These are phyloP conservation scores for Verticillium tricorpus DNA, from an alignment of 2,329 filamentous ascomycete genomes.

Conservation along the genomic window DNA sequence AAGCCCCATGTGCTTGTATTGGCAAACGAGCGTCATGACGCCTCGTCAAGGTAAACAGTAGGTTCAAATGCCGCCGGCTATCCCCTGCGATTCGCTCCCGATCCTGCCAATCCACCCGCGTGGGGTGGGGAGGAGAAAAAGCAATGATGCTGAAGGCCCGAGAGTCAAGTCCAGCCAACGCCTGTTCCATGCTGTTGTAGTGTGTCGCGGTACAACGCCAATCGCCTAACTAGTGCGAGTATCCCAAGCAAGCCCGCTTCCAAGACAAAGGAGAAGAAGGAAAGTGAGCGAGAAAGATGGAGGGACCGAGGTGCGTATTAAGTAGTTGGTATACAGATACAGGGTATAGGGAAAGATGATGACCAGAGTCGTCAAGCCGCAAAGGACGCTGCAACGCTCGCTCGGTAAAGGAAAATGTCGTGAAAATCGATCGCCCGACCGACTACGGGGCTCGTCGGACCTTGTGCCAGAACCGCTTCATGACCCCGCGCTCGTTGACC, in stretches of 20 bases:
- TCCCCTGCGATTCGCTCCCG: not conserved
- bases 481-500: slow-evolving; percentile 47
- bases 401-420: not conserved
- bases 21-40: not conserved
- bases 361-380: not conserved
- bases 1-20: not conserved
- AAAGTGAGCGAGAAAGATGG: not conserved
- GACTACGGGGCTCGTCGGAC: slow-evolving; percentile 40
- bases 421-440: not conserved
- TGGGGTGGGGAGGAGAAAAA: not conserved
- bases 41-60: not conserved
- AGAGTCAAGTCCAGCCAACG: not conserved
- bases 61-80: not conserved
- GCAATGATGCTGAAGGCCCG: not conserved
- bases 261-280: not conserved
- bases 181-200: not conserved
- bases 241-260: not conserved
- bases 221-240: not conserved
- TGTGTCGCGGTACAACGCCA: not conserved
- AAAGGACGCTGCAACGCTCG: not conserved
- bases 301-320: not conserved
- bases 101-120: not conserved
- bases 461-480: slow-evolving; percentile 62
- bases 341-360: not conserved
- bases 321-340: not conserved